phyloP scores from a whole-genome alignment of 306 rosid genomes.

The Vicia villosa region DNA sequence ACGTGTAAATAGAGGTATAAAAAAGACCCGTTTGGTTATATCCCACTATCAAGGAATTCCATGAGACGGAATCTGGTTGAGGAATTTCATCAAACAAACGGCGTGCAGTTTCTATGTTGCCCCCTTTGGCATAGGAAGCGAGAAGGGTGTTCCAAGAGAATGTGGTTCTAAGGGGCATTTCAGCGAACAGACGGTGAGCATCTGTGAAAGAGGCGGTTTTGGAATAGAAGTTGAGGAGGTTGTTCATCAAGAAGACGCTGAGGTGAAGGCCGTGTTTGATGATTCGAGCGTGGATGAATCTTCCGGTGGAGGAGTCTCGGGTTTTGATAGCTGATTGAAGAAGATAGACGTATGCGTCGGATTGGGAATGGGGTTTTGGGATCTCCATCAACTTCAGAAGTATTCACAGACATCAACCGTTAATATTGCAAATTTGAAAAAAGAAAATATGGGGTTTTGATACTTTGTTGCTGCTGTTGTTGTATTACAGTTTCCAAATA shows the following conservation, averaged over 20 bases:
- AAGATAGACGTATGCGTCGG: slow-evolving; percentile 47
- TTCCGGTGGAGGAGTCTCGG: slow-evolving; percentile 53
- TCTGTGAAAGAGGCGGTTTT: slow-evolving; percentile 50
- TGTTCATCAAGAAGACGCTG: slow-evolving; percentile 65
- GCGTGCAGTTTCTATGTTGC: slow-evolving; percentile 56
- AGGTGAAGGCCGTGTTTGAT: slow-evolving; percentile 70
- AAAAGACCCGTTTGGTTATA: slow-evolving; percentile 67
- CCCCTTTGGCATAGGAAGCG: slow-evolving; percentile 67
- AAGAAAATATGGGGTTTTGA: background rate
- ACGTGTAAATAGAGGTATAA: slow-evolving; percentile 49
- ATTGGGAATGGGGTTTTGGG: slow-evolving; percentile 36
- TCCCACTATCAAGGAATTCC: slow-evolving; percentile 77
- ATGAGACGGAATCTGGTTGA: slow-evolving; percentile 78
- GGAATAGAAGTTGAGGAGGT: slow-evolving; percentile 63
- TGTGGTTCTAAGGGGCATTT: slow-evolving; percentile 60
- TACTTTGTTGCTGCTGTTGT: background rate
- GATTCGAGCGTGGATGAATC: slow-evolving; percentile 60
- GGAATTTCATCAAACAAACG: slow-evolving; percentile 63
- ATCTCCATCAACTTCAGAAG: slow-evolving; percentile 43
- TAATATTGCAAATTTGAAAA: background rate
- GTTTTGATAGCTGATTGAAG: slow-evolving; percentile 67
- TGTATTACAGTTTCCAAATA: background rate
- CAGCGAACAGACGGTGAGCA: slow-evolving; percentile 64
- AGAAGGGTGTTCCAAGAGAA: slow-evolving; percentile 81
- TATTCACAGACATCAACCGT: background rate